Evolutionary conservation across 495 filamentous ascomycete genomes (phyloP).

Genomic region (Barbatosphaeria neglecta): DNA sequence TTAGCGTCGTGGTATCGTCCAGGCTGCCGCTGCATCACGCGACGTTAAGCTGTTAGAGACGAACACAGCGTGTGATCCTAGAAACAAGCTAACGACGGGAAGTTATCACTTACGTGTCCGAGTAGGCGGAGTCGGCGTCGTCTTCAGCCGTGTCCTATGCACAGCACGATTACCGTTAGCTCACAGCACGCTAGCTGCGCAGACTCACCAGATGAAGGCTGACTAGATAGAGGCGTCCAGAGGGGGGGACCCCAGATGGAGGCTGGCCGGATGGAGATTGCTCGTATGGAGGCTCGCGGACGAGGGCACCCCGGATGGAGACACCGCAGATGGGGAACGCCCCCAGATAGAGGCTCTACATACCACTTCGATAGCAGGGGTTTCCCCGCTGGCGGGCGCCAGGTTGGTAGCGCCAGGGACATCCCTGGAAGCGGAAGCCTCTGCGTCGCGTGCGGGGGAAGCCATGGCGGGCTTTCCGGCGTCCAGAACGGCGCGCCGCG

Average conservation of each 20-base stretch:
- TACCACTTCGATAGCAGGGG: not conserved
- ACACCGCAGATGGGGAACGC: no score
- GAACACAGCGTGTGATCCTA: not conserved
- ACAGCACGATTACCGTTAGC: not conserved
- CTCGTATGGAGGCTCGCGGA: no score
- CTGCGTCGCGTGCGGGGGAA: not conserved
- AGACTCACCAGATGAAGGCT: not conserved
- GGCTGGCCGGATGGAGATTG: no score
- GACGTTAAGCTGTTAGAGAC: not conserved
- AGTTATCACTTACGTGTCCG: not conserved
- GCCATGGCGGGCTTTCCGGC: not conserved
- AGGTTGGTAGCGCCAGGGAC: not conserved
- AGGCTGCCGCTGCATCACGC: not conserved
- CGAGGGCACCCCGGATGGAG: no score
- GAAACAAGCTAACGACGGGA: not conserved
- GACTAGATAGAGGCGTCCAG: no score
- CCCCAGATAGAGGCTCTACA: not conserved
- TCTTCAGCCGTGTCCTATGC: not conserved
- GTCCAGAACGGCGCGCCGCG: no score
- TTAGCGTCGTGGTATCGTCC: constrained; percentile 11
- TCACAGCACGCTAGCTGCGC: not conserved
- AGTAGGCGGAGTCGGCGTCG: constrained; percentile 1
- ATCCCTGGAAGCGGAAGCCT: not conserved
- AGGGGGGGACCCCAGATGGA: no score
- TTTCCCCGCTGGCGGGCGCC: not conserved